Evolutionary conservation across 148 eudicot species (phyloP).

Genomic region (Nepenthes gracilis): DNA sequence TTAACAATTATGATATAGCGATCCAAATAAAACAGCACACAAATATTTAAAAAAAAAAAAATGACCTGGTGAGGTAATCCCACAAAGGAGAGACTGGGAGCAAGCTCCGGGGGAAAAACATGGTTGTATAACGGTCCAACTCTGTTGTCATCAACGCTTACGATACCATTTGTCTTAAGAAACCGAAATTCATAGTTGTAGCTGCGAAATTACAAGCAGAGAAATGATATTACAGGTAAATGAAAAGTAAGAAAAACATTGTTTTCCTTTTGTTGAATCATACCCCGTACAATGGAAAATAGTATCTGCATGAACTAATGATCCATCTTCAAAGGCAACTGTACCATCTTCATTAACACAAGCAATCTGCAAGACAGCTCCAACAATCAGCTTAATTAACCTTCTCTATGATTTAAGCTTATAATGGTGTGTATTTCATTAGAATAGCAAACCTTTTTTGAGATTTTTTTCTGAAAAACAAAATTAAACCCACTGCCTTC

Average conservation of each 20-base stretch:
- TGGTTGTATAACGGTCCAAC: conserved; percentile 45
- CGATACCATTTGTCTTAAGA: conserved; percentile 23
- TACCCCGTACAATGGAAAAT: conserved; percentile 46
- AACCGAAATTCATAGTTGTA: conserved; percentile 25
- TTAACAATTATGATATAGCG: too few relatives aligned
- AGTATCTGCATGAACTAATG: conserved; percentile 16
- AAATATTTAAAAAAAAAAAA: too few relatives aligned
- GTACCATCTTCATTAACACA: conserved; percentile 23
- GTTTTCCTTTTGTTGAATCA: background rate
- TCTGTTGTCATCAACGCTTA: conserved; percentile 27
- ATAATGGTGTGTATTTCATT: too few relatives aligned
- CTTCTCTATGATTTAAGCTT: background rate
- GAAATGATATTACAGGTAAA: background rate
- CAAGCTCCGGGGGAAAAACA: conserved; percentile 29
- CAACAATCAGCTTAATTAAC: background rate
- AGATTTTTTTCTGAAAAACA: too few relatives aligned
- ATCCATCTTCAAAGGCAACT: conserved; percentile 27
- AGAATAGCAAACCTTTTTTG: too few relatives aligned
- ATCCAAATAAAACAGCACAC: background rate
- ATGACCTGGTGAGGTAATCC: conserved; percentile 18
- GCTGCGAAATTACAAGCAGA: conserved; percentile 6
- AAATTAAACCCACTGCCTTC: too few relatives aligned
- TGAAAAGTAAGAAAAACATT: background rate
- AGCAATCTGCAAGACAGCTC: conserved; percentile 10
- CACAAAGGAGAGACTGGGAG: conserved; percentile 24